phyloP scores from a whole-genome alignment of 2,329 filamentous ascomycete species.

The Calonectria pauciramosa region DNA sequence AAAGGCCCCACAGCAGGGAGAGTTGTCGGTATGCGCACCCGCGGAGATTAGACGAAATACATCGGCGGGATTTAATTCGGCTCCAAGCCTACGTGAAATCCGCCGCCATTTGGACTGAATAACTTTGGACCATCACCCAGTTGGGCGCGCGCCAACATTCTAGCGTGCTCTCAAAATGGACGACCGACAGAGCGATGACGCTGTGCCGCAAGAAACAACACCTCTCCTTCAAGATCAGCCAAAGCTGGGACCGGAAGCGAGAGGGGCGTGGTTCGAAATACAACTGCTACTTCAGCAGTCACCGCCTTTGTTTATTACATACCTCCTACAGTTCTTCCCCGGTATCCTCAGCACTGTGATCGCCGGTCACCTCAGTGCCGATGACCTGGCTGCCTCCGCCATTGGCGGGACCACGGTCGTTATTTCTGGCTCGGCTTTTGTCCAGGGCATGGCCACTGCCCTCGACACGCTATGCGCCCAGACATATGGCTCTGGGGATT shows the following conservation, averaged over 20 bases:
- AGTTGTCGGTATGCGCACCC: background rate
- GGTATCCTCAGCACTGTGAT: background rate
- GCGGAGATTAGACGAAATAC: background rate
- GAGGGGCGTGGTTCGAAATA: background rate
- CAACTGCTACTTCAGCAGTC: background rate
- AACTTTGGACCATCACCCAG: too few species aligned
- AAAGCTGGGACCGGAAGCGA: background rate
- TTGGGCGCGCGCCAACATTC: background rate
- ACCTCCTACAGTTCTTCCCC: background rate
- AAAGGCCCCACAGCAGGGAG: background rate
- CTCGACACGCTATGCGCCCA: background rate
- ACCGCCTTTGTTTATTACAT: background rate
- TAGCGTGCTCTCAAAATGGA: background rate
- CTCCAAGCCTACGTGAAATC: background rate
- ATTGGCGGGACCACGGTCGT: background rate
- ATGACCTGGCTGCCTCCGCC: background rate
- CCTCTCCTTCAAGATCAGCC: background rate
- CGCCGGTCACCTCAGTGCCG: background rate
- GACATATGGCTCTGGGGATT: background rate
- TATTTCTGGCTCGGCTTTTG: background rate
- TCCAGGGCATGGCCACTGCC: background rate
- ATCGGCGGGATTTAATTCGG: background rate
- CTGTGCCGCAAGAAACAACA: background rate
- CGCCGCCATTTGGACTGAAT: background rate
- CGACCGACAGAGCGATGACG: background rate